Conservation (phyloP, 768 basidiomycete genomes). For the Amanita pseudoporphyria region DNA sequence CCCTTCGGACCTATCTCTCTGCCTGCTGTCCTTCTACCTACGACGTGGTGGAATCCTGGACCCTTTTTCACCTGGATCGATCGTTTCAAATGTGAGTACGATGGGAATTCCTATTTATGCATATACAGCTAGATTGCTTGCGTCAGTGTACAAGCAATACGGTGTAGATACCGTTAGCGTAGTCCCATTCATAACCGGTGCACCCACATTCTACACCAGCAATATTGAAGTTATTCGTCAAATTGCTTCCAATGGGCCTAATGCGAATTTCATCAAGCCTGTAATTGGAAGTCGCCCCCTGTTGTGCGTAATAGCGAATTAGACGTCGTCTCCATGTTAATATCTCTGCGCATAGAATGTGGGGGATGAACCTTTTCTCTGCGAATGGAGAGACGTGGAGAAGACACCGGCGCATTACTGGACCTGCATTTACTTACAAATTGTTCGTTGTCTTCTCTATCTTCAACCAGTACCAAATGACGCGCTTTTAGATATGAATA, state of each 20-base stretch:
- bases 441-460: conserved; percentile 14
- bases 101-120: background rate
- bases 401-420: conserved; percentile 28
- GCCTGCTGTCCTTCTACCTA: conserved; percentile 18
- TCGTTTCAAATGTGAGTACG: conserved; percentile 15
- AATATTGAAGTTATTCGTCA: conserved; percentile 21
- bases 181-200: conserved; percentile 15
- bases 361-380: conserved; percentile 27
- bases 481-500: conserved; percentile 19
- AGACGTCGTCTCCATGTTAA: background rate
- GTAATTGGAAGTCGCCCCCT: conserved; percentile 10
- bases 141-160: background rate
- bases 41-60: conserved; percentile 21
- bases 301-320: conserved; percentile 10
- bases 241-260: conserved; percentile 14
- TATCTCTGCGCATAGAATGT: conserved; percentile 12
- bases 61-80: conserved; percentile 16
- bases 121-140: background rate
- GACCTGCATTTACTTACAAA: conserved; percentile 27
- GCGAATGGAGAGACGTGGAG: conserved; percentile 29
- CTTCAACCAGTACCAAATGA: conserved; percentile 2
- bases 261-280: conserved; percentile 17
- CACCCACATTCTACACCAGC: conserved; percentile 16
- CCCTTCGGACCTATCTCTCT: conserved; percentile 19
- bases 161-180: conserved; percentile 15